Conservation (phyloP, 768 basidiomycete species). For the Myochromella boudieri region DNA sequence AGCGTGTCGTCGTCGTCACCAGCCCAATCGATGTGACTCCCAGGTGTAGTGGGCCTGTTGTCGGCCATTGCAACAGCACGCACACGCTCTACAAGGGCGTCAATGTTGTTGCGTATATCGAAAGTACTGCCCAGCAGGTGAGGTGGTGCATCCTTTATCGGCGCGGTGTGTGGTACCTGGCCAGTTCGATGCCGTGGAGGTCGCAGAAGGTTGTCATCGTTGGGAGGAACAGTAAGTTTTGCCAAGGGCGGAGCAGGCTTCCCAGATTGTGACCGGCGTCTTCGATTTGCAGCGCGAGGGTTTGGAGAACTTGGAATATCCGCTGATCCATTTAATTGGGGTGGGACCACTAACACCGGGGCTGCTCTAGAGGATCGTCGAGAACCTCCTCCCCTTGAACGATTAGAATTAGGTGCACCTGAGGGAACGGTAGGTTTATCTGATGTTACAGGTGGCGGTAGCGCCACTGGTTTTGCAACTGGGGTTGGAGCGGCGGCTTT, state of each 20-base stretch:
- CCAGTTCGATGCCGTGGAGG: constrained; percentile 29
- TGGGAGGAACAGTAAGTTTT: constrained; percentile 32
- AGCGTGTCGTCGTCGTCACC: constrained; percentile 82
- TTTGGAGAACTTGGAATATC: constrained; percentile 16
- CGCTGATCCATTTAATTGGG: constrained; percentile 21
- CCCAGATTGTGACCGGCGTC: constrained; percentile 46
- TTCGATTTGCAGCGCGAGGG: constrained; percentile 44
- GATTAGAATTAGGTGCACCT: constrained; percentile 19
- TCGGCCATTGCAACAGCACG: constrained; percentile 72
- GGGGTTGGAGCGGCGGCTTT: constrained; percentile 15
- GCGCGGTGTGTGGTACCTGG: constrained; percentile 36
- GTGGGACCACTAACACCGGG: constrained; percentile 21
- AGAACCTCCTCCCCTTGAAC: constrained; percentile 32
- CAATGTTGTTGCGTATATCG: constrained; percentile 63
- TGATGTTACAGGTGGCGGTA: constrained; percentile 15
- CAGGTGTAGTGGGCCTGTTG: constrained; percentile 66
- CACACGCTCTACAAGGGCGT: constrained; percentile 77
- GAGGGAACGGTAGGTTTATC: constrained; percentile 22
- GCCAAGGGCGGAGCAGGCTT: constrained; percentile 26
- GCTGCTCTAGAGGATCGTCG: constrained; percentile 32
- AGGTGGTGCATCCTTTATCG: constrained; percentile 59
- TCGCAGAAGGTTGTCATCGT: constrained; percentile 32
- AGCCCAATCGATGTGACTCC: constrained; percentile 87
- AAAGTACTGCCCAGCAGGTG: constrained; percentile 41
- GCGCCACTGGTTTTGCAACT: constrained; percentile 18